Base-by-base conservation (phyloP, 108 stramenopile genomes). In the Parietichytrium sp. region DNA sequence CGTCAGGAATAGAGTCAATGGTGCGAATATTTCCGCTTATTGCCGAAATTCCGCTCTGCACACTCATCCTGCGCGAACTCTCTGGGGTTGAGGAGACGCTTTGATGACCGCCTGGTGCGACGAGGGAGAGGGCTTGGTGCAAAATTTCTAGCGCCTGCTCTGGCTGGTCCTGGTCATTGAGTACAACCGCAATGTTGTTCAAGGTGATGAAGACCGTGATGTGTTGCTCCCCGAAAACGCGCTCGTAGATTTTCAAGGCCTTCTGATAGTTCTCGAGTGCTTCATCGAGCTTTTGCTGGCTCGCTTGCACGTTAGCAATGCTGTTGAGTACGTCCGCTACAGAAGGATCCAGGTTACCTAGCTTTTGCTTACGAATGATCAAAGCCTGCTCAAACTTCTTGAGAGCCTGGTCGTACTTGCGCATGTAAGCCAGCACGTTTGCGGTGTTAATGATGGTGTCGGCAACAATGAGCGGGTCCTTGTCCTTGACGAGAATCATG, bases 371-470 rank as follows among this genome's bases (percentile, higher is more conserved):
- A 23, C 61, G 33, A 45, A 72, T 72, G 13, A 42, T 45, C 1
- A 72, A 42, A 10, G 61, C 61, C 33, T 72, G 16, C 20, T 72
- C 61, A 20, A 18, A 72, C 10, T 45, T 33, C 33, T 12, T 13
- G 10, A 33, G 25, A 25, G 61, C 61, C 33, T 72, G 38, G 61
- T 72, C 61, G 10, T 42, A 33, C 38, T 72, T 72, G 33, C 61
- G 38, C n/a, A 31, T 45, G n/a, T 33, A 33, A 13, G 36, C 61
- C 20, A 45, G 36, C 15, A 25, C 61, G 12, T 45, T 33, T 13
- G 61, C 61, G 38, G 45, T 72, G 61, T 72, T 72, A 25, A 45
- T 72, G 16, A 72, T 10, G 1, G 61, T 72, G 42, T 72, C 61
- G 33, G 61, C 61, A 12, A 72, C 61, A 25, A 42, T 45, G n/a